Conservation (phyloP, 202 grass and related monocot species). For the Musa balbisiana region DNA sequence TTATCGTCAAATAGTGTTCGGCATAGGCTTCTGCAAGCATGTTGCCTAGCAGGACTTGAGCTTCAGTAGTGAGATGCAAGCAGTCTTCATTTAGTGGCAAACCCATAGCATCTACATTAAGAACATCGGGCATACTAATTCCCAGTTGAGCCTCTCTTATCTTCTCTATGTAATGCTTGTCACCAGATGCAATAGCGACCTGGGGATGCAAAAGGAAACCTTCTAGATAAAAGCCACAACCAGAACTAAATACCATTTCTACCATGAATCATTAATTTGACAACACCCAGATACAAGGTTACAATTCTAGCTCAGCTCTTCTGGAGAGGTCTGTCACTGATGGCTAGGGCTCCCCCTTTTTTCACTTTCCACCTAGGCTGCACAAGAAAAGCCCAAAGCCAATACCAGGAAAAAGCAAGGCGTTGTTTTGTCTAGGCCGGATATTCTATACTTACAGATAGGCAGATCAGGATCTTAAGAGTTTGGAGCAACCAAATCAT, state of each 20-base stretch:
- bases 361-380: too few relatives aligned
- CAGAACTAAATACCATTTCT: neutral
- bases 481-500: neutral
- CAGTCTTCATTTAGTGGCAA: conserved; percentile 50
- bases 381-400: too few relatives aligned
- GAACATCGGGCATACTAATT: conserved; percentile 54
- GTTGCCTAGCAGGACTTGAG: conserved; percentile 73
- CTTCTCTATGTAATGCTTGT: conserved; percentile 47
- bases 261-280: too few relatives aligned
- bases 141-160: conserved; percentile 65
- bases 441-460: neutral
- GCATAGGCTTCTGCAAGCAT: conserved; percentile 85
- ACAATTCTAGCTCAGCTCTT: too few relatives aligned
- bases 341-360: too few relatives aligned
- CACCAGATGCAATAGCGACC: conserved; percentile 76
- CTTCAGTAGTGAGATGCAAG: conserved; percentile 72
- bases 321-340: too few relatives aligned
- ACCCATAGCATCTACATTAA: conserved; percentile 66
- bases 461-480: neutral
- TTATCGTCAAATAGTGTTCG: neutral
- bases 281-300: too few relatives aligned
- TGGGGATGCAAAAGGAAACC: conserved; percentile 1
- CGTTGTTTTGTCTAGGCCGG: neutral
- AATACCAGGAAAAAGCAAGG: too few relatives aligned
- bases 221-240: neutral